phyloP scores from a whole-genome alignment of 2,329 filamentous ascomycete genomes.

The Orbilia oligospora region DNA sequence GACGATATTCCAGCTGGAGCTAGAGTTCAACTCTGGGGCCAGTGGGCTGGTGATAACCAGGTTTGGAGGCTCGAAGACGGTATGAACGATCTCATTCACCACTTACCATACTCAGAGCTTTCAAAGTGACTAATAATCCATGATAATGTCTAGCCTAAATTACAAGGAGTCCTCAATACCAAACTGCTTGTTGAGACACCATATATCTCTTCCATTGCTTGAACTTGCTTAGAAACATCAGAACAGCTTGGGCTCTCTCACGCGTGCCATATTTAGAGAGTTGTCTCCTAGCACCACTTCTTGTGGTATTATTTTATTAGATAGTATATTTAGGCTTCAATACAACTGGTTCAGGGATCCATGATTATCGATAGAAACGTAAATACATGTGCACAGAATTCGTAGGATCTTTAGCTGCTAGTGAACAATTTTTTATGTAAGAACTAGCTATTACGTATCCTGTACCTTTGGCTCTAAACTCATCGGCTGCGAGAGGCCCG shows the following conservation, averaged over 20 bases:
- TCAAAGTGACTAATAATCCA: neutral
- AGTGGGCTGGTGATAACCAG: constrained; percentile 23
- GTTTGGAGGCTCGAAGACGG: constrained; percentile 22
- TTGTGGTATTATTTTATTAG: neutral
- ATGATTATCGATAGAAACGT: neutral
- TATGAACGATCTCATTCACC: neutral
- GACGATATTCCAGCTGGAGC: constrained; percentile 24
- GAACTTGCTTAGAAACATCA: neutral
- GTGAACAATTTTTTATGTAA: neutral
- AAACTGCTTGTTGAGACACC: neutral
- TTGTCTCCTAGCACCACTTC: neutral
- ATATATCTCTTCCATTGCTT: constrained; percentile 1
- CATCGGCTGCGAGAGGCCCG: neutral
- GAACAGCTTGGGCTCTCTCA: neutral
- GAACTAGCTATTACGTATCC: neutral
- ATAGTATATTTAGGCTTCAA: constrained; percentile 1
- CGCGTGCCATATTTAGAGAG: neutral
- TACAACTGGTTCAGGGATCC: constrained; percentile 9
- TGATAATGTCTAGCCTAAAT: neutral
- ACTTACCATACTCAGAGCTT: neutral
- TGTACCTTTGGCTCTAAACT: neutral
- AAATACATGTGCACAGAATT: neutral
- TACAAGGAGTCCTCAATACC: neutral
- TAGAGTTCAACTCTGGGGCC: constrained; percentile 15
- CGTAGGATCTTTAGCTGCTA: neutral